Conservation (phyloP, 495 filamentous ascomycete species). For the Penicillium roqueforti region DNA sequence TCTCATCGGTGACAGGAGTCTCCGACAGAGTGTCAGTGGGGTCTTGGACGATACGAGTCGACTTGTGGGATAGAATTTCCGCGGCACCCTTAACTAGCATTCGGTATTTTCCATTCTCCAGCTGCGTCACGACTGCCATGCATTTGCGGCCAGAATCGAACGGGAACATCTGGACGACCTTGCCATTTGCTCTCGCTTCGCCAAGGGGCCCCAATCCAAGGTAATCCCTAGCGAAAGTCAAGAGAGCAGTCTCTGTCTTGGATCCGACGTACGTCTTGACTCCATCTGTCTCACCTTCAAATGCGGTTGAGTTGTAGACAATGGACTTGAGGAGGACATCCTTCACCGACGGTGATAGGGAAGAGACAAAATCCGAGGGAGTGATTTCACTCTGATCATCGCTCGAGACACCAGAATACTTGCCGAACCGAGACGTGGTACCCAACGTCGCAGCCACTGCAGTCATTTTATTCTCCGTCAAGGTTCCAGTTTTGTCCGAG, state of each 20-base stretch:
- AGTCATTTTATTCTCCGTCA: slow-evolving; percentile 93
- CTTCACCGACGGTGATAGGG: slow-evolving; percentile 56
- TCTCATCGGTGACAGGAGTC: slow-evolving; percentile 52
- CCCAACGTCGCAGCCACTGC: slow-evolving; percentile 77
- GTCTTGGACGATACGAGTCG: slow-evolving; percentile 66
- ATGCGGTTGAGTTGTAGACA: slow-evolving; percentile 81
- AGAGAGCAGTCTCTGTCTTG: slow-evolving; percentile 83
- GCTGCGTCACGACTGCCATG: slow-evolving; percentile 75
- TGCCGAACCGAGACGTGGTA: slow-evolving; percentile 61
- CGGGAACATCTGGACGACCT: slow-evolving; percentile 69
- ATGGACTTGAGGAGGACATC: slow-evolving; percentile 69
- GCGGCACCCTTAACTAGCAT: slow-evolving; percentile 87
- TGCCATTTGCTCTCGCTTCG: slow-evolving; percentile 66
- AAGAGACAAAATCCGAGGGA: slow-evolving; percentile 55
- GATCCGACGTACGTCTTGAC: slow-evolving; percentile 72
- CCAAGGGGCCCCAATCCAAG: slow-evolving; percentile 70
- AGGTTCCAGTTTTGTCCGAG: slow-evolving; percentile 93
- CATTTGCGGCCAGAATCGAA: slow-evolving; percentile 87
- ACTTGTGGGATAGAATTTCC: slow-evolving; percentile 73
- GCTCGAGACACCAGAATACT: slow-evolving; percentile 39
- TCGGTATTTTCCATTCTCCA: slow-evolving; percentile 61
- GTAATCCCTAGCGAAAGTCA: slow-evolving; percentile 68
- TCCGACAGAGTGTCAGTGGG: slow-evolving; percentile 58
- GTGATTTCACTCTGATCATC: slow-evolving; percentile 39
- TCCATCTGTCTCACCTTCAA: slow-evolving; percentile 72